Percentiles rank a stretch among this genome's conserved stretches.
These are phyloP conservation scores for Aspergillus vadensis DNA, from an alignment of 2,329 filamentous ascomycete genomes.

Conservation along the genomic window DNA sequence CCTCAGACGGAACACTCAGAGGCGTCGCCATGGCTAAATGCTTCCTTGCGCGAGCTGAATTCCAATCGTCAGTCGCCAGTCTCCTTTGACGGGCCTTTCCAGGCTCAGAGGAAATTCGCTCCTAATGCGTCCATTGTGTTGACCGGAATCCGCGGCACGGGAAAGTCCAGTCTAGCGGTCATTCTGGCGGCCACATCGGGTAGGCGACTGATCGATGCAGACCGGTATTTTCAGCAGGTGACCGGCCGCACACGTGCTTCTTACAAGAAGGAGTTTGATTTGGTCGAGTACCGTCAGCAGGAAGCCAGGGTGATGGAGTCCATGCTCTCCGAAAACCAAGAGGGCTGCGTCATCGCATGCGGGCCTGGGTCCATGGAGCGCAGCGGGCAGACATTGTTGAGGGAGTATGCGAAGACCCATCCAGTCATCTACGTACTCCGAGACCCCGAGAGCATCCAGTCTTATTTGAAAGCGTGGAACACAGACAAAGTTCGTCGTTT, in stretches of 20 bases:
- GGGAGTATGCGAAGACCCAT: constrained; percentile 64
- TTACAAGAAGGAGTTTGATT: constrained; percentile 66
- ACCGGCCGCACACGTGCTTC: constrained; percentile 63
- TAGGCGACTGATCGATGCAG: constrained; percentile 68
- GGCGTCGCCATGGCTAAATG: constrained; percentile 20
- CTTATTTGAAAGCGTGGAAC: constrained; percentile 61
- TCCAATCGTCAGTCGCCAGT: constrained; percentile 32
- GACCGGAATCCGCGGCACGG: constrained; percentile 71
- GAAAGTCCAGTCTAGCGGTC: constrained; percentile 74
- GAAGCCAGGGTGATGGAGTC: constrained; percentile 64
- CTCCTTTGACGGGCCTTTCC: constrained; percentile 27
- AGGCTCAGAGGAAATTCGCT: constrained; percentile 49
- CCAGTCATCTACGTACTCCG: constrained; percentile 72
- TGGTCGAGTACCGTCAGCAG: constrained; percentile 62
- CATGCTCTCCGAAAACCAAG: constrained; percentile 60
- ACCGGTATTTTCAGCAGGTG: constrained; percentile 66
- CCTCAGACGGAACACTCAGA: constrained; percentile 20
- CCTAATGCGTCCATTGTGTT: constrained; percentile 71
- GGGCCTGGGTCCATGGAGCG: constrained; percentile 69
- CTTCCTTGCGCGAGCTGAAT: constrained; percentile 31
- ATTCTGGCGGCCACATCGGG: constrained; percentile 73
- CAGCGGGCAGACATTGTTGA: constrained; percentile 61
- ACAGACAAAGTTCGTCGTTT: constrained; percentile 60
- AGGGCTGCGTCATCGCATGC: constrained; percentile 69
- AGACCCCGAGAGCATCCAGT: constrained; percentile 65